Base-by-base conservation (phyloP, 441 rosid species). In the Arabidopsis hybrid region DNA sequence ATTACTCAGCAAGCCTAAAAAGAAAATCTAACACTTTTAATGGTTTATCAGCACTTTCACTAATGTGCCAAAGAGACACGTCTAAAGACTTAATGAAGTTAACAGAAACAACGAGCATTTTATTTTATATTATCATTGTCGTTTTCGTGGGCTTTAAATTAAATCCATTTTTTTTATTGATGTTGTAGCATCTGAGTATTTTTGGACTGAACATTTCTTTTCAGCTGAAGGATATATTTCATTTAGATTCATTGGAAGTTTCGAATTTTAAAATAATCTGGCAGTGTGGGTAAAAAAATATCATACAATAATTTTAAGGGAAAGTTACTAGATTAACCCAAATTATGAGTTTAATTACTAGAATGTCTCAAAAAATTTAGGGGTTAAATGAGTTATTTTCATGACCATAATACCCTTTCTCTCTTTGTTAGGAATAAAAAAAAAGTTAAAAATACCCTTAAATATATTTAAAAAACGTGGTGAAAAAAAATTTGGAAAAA, bases 51-150 rank as follows among this genome's bases (percentile, higher is more conserved):
- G 26, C 55, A 73, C 16, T 65, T 73, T 73, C 43, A 52, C 32
- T 55, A 17, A 21, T 70, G 52, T 72, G 36, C 55, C 75, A 61
- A 56, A 60, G 68, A 16, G 52, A 61, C 68, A 71, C 53, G 68
- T 71, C 56, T 67, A 17, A 42, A 43, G 73, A 36, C 17, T 60
- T 60, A 40, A 67, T 67, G 78, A 67, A 59, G 56, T 59, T 67
- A 73, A 67, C 73, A 74, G 26, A 66, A 18, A 46, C 53, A 14
- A 67, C 38, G 13, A 65, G 14, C 59, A 67, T 38, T 59, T 31
- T 59, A 59, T 59, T 58, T 50, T 67, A 51, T 32, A 38, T 21
- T 36, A 60, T 67, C 58, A 68, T 61, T 52, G 57, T 67, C 73
- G 47, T 51, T 52, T 67, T 75, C 73, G 3, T 34, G 14, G 52